These are phyloP conservation scores for Paraconiothyrium brasiliense DNA, from an alignment of 2,329 filamentous ascomycete genomes.

Conservation along the genomic window DNA sequence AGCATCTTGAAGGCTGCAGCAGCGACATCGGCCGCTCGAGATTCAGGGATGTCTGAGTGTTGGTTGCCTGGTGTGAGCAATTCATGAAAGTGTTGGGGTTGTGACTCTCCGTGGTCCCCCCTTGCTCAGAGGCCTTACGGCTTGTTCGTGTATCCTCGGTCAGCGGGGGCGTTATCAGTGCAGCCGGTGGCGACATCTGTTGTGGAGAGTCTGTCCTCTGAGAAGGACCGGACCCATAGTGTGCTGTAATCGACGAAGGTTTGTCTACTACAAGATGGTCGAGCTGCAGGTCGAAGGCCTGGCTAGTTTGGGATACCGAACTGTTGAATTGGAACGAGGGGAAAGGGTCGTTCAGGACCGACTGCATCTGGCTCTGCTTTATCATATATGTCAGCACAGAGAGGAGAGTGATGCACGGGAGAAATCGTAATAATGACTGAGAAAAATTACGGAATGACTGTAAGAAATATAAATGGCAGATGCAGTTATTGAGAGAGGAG, in stretches of 20 bases:
- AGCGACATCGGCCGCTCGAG: constrained; percentile 48
- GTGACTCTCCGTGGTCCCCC: neutral
- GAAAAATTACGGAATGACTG: no score
- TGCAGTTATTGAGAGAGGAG: no score
- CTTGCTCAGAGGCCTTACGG: constrained; percentile 1
- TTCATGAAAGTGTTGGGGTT: neutral
- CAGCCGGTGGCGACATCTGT: constrained; percentile 24
- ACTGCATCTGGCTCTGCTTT: constrained; percentile 27
- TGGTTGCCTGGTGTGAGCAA: neutral
- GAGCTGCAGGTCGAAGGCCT: constrained; percentile 37
- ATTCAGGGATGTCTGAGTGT: constrained; percentile 17
- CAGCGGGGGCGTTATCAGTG: constrained; percentile 33
- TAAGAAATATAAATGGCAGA: no score
- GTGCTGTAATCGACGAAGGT: constrained; percentile 29
- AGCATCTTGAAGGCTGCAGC: constrained; percentile 40
- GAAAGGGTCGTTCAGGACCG: constrained; percentile 35
- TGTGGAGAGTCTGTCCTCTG: constrained; percentile 36
- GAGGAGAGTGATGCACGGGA: constrained; percentile 55
- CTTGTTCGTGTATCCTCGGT: constrained; percentile 21
- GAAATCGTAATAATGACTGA: no score
- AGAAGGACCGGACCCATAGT: constrained; percentile 34
- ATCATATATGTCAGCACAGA: constrained; percentile 57
- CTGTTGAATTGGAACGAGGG: constrained; percentile 30
- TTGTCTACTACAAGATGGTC: constrained; percentile 36
- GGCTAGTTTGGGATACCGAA: constrained; percentile 28